Conservation (phyloP, 1,284 basidiomycete genomes). For the Wallemia hederae region DNA sequence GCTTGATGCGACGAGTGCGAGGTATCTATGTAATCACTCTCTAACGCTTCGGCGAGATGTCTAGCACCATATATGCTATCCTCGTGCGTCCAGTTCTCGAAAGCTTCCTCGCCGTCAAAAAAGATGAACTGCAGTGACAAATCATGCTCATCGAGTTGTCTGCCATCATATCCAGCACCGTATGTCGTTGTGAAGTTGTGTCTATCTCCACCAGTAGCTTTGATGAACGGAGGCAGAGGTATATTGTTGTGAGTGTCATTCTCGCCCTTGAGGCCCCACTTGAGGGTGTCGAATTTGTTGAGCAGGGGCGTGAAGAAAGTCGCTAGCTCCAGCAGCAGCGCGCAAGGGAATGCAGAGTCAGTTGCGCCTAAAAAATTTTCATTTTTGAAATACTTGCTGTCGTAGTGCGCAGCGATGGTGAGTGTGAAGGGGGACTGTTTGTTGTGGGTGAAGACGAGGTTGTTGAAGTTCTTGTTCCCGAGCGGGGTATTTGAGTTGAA, state of each 20-base stretch:
- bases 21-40: conserved; percentile 30
- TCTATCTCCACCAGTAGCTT: conserved; percentile 18
- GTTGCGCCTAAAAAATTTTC: conserved; percentile 64
- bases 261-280: conserved; percentile 23
- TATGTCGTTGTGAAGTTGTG: background rate
- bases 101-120: conserved; percentile 96
- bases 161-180: conserved; percentile 29
- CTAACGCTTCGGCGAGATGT: conserved; percentile 62
- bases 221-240: background rate
- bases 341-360: conserved; percentile 85
- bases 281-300: conserved; percentile 12
- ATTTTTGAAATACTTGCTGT: conserved; percentile 1
- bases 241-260: conserved; percentile 1
- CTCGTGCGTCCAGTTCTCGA: conserved; percentile 53
- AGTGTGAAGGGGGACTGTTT: conserved; percentile 49
- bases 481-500: conserved; percentile 59
- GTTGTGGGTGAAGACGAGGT: conserved; percentile 82
- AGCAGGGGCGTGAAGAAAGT: conserved; percentile 43
- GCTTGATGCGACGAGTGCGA: conserved; percentile 13
- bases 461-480: conserved; percentile 52
- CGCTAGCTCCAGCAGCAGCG: conserved; percentile 69
- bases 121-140: conserved; percentile 83
- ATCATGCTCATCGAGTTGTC: conserved; percentile 24
- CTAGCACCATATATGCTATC: conserved; percentile 28
- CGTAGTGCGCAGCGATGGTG: conserved; percentile 32